Conservation (phyloP, 345 rosid species). For the Trapa bicornis region DNA sequence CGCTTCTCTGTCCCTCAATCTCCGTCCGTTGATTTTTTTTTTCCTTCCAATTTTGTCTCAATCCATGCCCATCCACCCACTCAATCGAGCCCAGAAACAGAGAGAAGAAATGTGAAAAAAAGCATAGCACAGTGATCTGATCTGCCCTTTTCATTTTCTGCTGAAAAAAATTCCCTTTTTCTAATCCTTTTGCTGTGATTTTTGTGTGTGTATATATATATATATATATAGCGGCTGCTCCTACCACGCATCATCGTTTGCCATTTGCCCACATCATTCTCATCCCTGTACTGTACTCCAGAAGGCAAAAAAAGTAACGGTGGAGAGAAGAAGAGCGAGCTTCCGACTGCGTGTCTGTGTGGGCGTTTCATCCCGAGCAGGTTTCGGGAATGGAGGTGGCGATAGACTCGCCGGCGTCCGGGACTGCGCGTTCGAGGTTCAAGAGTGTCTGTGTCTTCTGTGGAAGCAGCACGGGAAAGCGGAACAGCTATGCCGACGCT, state of each 20-base stretch:
- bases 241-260: background rate
- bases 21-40: background rate
- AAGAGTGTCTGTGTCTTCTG: conserved; percentile 83
- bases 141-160: background rate
- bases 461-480: conserved; percentile 79
- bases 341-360: background rate
- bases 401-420: conserved; percentile 1
- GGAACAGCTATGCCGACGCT: conserved; percentile 55
- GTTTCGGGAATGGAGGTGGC: conserved; percentile 12
- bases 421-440: conserved; percentile 27
- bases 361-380: background rate
- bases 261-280: background rate
- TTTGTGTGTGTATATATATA: background rate
- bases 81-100: too few species aligned
- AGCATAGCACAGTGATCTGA: background rate
- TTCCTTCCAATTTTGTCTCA: too few species aligned
- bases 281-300: background rate
- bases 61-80: background rate
- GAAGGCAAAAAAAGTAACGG: background rate
- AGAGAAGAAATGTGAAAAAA: background rate
- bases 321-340: background rate
- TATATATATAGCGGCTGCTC: conserved; percentile 2
- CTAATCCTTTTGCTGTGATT: background rate
- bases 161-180: background rate
- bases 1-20: background rate